phyloP scores from a whole-genome alignment of 2,329 filamentous ascomycete species.

The Blastomyces gilchristii region DNA sequence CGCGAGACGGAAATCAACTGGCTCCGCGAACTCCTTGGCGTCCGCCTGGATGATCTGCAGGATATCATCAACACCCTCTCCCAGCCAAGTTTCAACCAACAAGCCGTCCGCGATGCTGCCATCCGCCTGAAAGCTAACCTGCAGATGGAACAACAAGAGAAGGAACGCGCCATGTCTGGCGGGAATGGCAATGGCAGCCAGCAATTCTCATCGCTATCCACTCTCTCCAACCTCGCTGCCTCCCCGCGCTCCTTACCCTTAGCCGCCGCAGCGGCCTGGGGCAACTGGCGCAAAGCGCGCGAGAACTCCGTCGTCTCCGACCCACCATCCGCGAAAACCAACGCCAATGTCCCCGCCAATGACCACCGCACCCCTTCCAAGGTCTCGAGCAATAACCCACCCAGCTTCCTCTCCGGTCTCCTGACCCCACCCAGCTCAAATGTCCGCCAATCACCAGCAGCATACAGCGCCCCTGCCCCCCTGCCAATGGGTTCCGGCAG shows the following conservation, averaged over 20 bases:
- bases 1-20: conserved; percentile 89
- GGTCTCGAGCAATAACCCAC: conserved; percentile 40
- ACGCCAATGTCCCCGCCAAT: background rate
- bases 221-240: conserved; percentile 63
- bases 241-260: conserved; percentile 70
- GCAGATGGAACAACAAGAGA: conserved; percentile 96
- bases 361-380: conserved; percentile 50
- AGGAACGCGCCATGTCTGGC: conserved; percentile 69
- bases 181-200: conserved; percentile 42
- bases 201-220: conserved; percentile 64
- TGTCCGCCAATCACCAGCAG: conserved; percentile 51
- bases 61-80: conserved; percentile 79
- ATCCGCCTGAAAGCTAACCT: conserved; percentile 89
- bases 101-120: conserved; percentile 74
- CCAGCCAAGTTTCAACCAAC: conserved; percentile 61
- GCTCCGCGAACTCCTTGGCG: conserved; percentile 84
- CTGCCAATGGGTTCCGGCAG: conserved; percentile 15
- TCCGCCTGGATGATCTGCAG: conserved; percentile 80
- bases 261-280: conserved; percentile 91
- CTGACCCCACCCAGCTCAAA: conserved; percentile 80
- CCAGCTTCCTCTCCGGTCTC: conserved; percentile 63
- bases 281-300: conserved; percentile 73
- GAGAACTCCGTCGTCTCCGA: conserved; percentile 40
- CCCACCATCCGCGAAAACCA: conserved; percentile 20
- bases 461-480: conserved; percentile 27